Conservation (phyloP, 169 alveolate species). For the Plasmodium vinckei region DNA sequence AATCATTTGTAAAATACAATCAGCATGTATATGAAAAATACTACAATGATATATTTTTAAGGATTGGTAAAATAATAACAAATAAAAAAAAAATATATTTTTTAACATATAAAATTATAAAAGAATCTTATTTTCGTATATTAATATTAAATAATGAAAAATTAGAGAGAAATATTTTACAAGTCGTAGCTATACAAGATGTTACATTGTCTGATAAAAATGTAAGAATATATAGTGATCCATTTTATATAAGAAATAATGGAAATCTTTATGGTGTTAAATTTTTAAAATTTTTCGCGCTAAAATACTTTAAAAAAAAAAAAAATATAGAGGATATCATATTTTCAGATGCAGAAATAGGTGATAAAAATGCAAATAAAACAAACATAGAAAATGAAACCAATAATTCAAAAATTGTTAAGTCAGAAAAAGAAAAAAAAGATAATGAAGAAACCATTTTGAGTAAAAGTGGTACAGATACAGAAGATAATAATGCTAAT, state of each 20-base stretch:
- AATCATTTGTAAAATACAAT: conserved; percentile 47
- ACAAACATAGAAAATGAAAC: neutral
- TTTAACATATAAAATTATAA: conserved; percentile 54
- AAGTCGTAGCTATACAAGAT: conserved; percentile 67
- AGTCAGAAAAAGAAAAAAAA: conserved; percentile 1
- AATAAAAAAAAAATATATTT: conserved; percentile 65
- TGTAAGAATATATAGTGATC: conserved; percentile 57
- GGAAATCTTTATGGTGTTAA: conserved; percentile 47
- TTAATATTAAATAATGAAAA: conserved; percentile 62
- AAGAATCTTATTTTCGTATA: conserved; percentile 59
- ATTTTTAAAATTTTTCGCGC: conserved; percentile 53
- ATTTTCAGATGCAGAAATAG: conserved; percentile 41
- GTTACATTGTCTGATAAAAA: conserved; percentile 56
- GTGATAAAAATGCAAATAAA: conserved; percentile 4
- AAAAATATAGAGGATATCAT: conserved; percentile 34
- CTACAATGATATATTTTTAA: conserved; percentile 55
- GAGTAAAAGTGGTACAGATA: neutral
- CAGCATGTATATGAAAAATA: conserved; percentile 18
- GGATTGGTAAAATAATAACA: conserved; percentile 59
- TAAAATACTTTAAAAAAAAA: conserved; percentile 47
- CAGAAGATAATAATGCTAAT: conserved; percentile 2
- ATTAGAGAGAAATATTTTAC: conserved; percentile 50
- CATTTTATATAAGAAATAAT: conserved; percentile 53
- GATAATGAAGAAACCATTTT: conserved; percentile 4
- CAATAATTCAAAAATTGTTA: neutral